Percentiles rank a stretch among this genome's conserved stretches.
Conservation (phyloP, 164 flowering plant genomes). For the Vitis rupestris region DNA sequence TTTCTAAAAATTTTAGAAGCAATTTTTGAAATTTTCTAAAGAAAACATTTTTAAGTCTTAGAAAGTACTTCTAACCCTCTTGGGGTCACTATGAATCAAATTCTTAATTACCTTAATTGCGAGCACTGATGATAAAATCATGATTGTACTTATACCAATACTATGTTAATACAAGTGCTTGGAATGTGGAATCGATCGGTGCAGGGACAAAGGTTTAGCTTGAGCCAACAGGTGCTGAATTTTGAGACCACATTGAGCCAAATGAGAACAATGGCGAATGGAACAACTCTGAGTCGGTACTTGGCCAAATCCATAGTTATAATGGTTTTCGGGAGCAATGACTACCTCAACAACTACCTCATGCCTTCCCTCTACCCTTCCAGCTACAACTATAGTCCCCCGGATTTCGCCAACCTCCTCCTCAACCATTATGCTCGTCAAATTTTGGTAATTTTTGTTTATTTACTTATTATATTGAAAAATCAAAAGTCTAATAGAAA, state of each 20-base stretch:
- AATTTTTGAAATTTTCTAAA: too few relatives aligned
- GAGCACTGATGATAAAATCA: too few relatives aligned
- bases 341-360: conserved; percentile 76
- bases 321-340: conserved; percentile 68
- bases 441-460: conserved; percentile 35
- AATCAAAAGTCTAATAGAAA: too few relatives aligned
- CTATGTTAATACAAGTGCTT: not conserved
- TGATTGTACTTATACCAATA: not conserved
- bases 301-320: conserved; percentile 54
- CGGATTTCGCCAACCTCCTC: conserved; percentile 52
- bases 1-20: too few relatives aligned
- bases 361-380: conserved; percentile 54
- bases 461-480: not conserved
- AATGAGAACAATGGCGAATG: conserved; percentile 29
- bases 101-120: too few relatives aligned
- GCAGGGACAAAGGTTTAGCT: conserved; percentile 66
- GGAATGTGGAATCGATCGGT: not conserved
- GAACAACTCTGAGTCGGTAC: conserved; percentile 30
- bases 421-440: conserved; percentile 56
- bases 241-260: conserved; percentile 55
- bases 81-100: too few relatives aligned
- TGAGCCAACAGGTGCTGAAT: conserved; percentile 65
- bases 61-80: too few relatives aligned
- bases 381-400: conserved; percentile 44
- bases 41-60: too few relatives aligned